Evolutionary conservation across 805 yeast species (phyloP).

Genomic region (Metschnikowia borealis): DNA sequence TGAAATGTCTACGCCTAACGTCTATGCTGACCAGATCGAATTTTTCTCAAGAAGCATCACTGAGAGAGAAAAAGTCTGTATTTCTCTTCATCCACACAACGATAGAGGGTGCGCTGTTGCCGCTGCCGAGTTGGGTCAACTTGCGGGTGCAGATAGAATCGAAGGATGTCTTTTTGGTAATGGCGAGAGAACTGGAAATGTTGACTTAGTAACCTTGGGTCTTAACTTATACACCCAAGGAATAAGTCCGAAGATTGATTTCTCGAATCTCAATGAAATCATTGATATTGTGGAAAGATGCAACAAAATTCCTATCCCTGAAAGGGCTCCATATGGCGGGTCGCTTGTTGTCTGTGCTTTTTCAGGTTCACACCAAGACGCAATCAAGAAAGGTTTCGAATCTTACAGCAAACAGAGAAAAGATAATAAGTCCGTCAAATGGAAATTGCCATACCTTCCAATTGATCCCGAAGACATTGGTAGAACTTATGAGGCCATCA

Average conservation of each 20-base stretch:
- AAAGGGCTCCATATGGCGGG: constrained; percentile 82
- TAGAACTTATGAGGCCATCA: constrained; percentile 87
- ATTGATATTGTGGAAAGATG: constrained; percentile 74
- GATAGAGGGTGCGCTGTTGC: constrained; percentile 90
- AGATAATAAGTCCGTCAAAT: constrained; percentile 37
- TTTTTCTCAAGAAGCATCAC: constrained; percentile 58
- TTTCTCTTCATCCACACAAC: constrained; percentile 79
- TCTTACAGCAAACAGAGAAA: constrained; percentile 38
- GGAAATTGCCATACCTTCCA: constrained; percentile 81
- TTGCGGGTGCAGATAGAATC: constrained; percentile 86
- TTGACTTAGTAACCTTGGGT: constrained; percentile 74
- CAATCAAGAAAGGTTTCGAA: constrained; percentile 77
- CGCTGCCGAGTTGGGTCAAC: constrained; percentile 74
- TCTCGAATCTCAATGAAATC: constrained; percentile 59
- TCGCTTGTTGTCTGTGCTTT: constrained; percentile 80
- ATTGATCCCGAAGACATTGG: constrained; percentile 84
- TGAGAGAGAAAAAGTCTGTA: constrained; percentile 66
- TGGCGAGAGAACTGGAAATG: constrained; percentile 87
- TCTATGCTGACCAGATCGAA: constrained; percentile 83
- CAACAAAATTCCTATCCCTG: constrained; percentile 75
- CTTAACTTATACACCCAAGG: constrained; percentile 79
- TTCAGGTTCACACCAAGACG: constrained; percentile 85
- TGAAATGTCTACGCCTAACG: constrained; percentile 76
- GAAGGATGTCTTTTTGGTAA: constrained; percentile 85
- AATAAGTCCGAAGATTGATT: constrained; percentile 64